Evolutionary conservation across 208 protist genomes (phyloP).

Genomic region (Crithidia thermophila): DNA sequence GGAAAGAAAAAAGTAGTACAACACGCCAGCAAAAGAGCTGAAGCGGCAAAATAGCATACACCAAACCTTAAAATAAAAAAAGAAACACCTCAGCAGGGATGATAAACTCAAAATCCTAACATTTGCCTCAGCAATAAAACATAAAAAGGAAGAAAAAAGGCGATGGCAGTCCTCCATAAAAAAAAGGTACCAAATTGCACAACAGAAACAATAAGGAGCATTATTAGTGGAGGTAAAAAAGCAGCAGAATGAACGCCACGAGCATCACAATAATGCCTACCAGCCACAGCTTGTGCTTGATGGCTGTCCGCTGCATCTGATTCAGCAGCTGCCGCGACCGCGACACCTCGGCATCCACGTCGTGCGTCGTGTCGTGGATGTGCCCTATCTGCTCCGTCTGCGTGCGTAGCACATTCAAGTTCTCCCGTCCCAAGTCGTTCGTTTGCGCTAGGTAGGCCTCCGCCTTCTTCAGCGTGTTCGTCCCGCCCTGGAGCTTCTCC

Average conservation of each 20-base stretch:
- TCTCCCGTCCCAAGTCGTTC: constrained; percentile 49
- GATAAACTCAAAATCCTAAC: no score
- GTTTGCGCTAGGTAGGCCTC: constrained; percentile 59
- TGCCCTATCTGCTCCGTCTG: constrained; percentile 73
- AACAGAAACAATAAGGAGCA: constrained; percentile 11
- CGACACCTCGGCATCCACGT: constrained; percentile 69
- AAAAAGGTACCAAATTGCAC: no score
- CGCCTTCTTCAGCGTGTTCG: constrained; percentile 50
- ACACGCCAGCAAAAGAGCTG: no score
- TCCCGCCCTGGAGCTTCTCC: constrained; percentile 59
- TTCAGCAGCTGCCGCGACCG: constrained; percentile 51
- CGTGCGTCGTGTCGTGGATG: constrained; percentile 50
- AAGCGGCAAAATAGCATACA: no score
- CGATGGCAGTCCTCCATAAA: no score
- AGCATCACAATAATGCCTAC: constrained; percentile 51
- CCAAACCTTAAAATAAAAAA: no score
- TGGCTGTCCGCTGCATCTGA: constrained; percentile 72
- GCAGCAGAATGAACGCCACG: constrained; percentile 40
- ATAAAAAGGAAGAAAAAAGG: constrained; percentile 10
- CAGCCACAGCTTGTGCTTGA: constrained; percentile 65
- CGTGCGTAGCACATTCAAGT: constrained; percentile 46
- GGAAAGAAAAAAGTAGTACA: no score
- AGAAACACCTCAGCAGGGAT: no score
- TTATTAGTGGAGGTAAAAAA: constrained; percentile 35
- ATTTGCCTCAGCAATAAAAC: no score